Base-by-base conservation (phyloP, 768 basidiomycete genomes). In the Leccinum imitatum region DNA sequence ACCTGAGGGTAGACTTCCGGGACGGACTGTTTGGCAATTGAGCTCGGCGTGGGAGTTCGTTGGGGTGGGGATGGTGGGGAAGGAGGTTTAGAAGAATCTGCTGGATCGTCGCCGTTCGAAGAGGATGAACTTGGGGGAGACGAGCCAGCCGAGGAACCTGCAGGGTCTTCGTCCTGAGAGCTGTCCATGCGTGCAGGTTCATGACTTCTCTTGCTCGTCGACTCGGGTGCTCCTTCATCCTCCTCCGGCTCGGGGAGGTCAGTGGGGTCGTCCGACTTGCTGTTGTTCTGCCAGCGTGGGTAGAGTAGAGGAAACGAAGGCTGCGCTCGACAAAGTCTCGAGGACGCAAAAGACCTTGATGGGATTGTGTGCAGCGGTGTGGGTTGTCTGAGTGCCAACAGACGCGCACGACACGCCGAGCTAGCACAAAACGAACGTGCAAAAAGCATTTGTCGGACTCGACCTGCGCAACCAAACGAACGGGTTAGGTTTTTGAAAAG, bases 1-100 rank as follows among this genome's bases (percentile, higher is more conserved):
- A 98, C 89, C 71, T 96, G 93, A 1, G 96, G 95, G 74, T 98
- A 98, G 59, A 85, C 70, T 73, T 94, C 93, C 1, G 95, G 95
- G 4, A 97, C 87, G 15, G 90, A 87, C 59, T 91, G 91, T 65
- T 91, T 93, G 4, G 93, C 87, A 65, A 93, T 89, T 21, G 89
- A 80, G 31, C 82, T 80, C 6, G 76, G 73, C 1, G 77, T 69
- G 27, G 70, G 73, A 21, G 77, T 69, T 9, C 65, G 65, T 35
- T 78, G 65, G 7, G 81, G 69, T 39, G 76, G 58, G 19, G 81
- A 79, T 8, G 80, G 64, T 2, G 75, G 66, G 23, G 44, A 46
- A 46, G 44, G 44, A 46, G 44, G 44, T 6, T 46, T 19, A 4
- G 44, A 46, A 46, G 82, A 75, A 53, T 78, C 77, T 6, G 73